Percentiles rank a stretch among this genome's conserved stretches.
These are phyloP conservation scores for Irpex sp. DNA, from an alignment of 1,284 basidiomycete genomes.

Conservation along the genomic window DNA sequence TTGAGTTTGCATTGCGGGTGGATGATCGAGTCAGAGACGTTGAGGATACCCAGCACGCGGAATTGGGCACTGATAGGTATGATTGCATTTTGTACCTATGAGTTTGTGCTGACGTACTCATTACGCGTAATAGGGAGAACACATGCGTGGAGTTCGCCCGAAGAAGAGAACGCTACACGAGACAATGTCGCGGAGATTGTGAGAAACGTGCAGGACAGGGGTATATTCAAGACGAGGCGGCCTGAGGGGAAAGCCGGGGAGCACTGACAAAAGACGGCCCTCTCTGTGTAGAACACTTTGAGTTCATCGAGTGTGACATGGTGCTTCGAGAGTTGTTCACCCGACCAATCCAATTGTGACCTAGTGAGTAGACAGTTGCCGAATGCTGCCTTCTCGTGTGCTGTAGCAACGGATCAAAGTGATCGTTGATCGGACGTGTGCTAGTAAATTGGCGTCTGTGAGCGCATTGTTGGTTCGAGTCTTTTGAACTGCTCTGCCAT, in stretches of 20 bases:
- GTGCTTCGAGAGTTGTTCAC: too few species aligned
- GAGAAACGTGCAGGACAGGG: slow-evolving; percentile 46
- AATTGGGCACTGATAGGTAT: slow-evolving; percentile 89
- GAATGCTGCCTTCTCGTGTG: neutral
- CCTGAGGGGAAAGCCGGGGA: slow-evolving; percentile 67
- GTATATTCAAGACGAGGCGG: slow-evolving; percentile 62
- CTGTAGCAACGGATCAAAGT: neutral
- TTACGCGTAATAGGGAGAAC: slow-evolving; percentile 20
- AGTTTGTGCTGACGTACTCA: slow-evolving; percentile 10
- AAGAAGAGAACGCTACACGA: slow-evolving; percentile 22
- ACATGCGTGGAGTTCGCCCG: slow-evolving; percentile 23
- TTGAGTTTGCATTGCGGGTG: slow-evolving; percentile 76
- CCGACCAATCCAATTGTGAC: too few species aligned
- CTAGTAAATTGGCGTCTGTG: neutral
- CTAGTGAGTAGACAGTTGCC: neutral
- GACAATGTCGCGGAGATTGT: slow-evolving; percentile 42
- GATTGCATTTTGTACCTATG: slow-evolving; percentile 23
- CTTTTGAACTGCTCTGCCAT: neutral
- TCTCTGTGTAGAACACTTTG: neutral
- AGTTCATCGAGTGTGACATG: too few species aligned
- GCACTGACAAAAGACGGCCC: slow-evolving; percentile 28
- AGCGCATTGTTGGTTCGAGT: neutral
- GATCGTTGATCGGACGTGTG: neutral
- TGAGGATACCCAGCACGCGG: slow-evolving; percentile 90
- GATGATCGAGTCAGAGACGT: slow-evolving; percentile 80